A percentile compares a stretch with the other conserved stretches of the same genome.
phyloP scores from a whole-genome alignment of 371 early-diverging fungal genomes.

The Mortierella polycephala region DNA sequence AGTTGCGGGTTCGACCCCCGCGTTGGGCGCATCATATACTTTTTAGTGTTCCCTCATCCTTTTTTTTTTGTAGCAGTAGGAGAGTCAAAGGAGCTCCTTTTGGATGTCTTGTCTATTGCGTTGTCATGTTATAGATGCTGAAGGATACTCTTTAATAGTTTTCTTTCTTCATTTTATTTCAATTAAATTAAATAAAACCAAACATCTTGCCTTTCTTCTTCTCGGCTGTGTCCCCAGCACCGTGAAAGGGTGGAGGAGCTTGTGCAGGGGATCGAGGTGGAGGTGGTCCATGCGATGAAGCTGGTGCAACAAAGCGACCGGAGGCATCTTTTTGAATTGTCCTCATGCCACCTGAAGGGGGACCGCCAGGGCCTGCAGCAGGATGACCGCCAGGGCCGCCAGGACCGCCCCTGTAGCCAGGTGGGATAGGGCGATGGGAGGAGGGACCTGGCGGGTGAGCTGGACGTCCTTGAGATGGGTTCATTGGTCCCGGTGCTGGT shows the following conservation, averaged over 20 bases:
- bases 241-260: slow-evolving; percentile 7
- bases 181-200: slow-evolving; percentile 42
- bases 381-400: no score
- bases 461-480: slow-evolving; percentile 14
- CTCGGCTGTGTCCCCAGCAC: slow-evolving; percentile 14
- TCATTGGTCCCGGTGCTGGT: slow-evolving; percentile 13
- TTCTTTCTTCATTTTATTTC: background rate
- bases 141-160: background rate
- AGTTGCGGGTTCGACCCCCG: slow-evolving; percentile 52
- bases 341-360: slow-evolving; percentile 28
- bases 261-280: slow-evolving; percentile 26
- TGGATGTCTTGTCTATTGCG: background rate
- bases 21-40: slow-evolving; percentile 25
- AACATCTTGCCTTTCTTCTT: slow-evolving; percentile 53
- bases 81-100: background rate
- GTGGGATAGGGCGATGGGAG: slow-evolving; percentile 23
- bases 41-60: background rate
- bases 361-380: background rate
- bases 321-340: slow-evolving; percentile 53
- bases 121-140: background rate
- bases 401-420: slow-evolving; percentile 16
- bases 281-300: slow-evolving; percentile 17
- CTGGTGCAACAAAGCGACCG: slow-evolving; percentile 44
- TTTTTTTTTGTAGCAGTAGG: background rate
- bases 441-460: slow-evolving; percentile 13